These are phyloP conservation scores for Pleurotus salmoneostramineus DNA, from an alignment of 768 basidiomycete species.

Conservation along the genomic window DNA sequence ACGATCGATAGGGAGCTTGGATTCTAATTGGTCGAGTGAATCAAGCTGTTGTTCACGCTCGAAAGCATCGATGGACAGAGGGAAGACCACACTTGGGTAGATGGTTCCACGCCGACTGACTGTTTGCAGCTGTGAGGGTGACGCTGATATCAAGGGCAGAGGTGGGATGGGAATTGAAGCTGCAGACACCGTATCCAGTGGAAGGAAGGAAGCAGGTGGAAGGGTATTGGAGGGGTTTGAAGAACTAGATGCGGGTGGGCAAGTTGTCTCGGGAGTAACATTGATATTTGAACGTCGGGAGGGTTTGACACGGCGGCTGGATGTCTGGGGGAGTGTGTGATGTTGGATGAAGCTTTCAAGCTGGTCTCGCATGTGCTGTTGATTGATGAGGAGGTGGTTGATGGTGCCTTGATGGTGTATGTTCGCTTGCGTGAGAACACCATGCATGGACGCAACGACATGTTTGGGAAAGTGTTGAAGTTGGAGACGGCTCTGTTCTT, in stretches of 20 bases:
- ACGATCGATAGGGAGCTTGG: neutral
- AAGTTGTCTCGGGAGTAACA: no score
- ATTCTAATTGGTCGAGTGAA: neutral
- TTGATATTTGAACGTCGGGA: no score
- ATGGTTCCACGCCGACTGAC: neutral
- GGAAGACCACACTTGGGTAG: constrained; percentile 4
- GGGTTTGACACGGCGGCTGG: no score
- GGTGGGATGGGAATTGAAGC: neutral
- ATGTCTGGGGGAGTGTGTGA: neutral
- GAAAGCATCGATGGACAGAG: constrained; percentile 2
- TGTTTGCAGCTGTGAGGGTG: neutral
- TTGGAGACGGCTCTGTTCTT: constrained; percentile 10
- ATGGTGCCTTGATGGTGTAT: neutral
- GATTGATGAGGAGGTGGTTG: neutral
- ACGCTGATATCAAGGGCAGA: neutral
- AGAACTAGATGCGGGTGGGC: neutral
- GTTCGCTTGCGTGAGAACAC: neutral
- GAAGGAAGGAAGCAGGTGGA: no score
- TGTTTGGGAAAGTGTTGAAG: constrained; percentile 21
- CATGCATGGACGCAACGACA: constrained; percentile 14
- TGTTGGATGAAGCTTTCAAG: neutral
- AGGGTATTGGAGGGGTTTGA: no score
- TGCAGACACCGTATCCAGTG: neutral
- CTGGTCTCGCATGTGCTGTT: neutral
- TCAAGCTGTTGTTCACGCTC: constrained; percentile 6